Base-by-base conservation (phyloP, 495 filamentous ascomycete genomes). In the Acidomyces sp. region DNA sequence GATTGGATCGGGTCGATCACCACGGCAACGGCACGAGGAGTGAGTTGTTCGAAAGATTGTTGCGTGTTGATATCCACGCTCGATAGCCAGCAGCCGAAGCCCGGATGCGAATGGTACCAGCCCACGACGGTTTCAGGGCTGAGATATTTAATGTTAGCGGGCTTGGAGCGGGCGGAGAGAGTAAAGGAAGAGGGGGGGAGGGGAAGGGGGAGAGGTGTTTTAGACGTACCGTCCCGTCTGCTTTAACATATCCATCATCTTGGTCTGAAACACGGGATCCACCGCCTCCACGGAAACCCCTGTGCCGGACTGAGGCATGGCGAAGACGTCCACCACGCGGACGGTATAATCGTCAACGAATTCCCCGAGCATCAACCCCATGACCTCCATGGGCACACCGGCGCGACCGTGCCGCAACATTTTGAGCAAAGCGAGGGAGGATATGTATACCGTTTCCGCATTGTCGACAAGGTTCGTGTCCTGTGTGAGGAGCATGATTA, bases 231-330 rank as follows among this genome's bases (percentile, higher is more conserved):
- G 74, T 62, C 88, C 90, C 12, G 90, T 97, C 67, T 97, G 90
- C 53, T 80, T 72, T 49, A 97, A 69, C 86, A 96, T 95, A 60
- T 97, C 90, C 92, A 97, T 96, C 90, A 97, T 97, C 69, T 94
- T 96, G 49, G 81, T 92, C 67, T 97, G 90, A 60, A 97, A 97
- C 11, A 96, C 92, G 18, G 85, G 82, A 60, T 97, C 90, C 46
- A 97, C 92, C 34, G 90, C 90, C 59, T 97, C 90, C 49, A 97
- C 90, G 64, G 85, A 93, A 53, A 97, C 90, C 54, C 90, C 90
- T 7, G 90, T 97, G 60, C 90, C 90, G 48, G 85, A 93, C 60
- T 97, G 90, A n/a, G 90, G 90, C 90, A 97, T 97, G 32, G 90
- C 90, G 62, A 97, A 97, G 5, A 96, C 90, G 66, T 97, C 90